A percentile compares a stretch with the other conserved stretches of the same genome.
Evolutionary conservation across 2,329 filamentous ascomycete species (phyloP).

Genomic region (Alternaria sp.): DNA sequence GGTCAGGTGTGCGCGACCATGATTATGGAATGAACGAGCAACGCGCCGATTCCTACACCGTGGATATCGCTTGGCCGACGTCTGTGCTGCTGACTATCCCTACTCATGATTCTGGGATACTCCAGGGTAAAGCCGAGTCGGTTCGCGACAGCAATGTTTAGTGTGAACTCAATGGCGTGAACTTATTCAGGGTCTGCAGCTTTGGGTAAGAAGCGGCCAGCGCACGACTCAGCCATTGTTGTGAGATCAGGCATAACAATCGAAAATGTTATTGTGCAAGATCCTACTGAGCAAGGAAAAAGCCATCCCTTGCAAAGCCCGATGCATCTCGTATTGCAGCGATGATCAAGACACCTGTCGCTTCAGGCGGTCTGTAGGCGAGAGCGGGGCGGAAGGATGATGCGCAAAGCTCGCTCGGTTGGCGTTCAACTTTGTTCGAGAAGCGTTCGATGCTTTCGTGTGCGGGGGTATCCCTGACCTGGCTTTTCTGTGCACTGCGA

Average conservation of each 20-base stretch:
- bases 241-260: neutral
- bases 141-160: conserved; percentile 1
- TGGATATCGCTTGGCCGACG: neutral
- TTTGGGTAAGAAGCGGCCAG: neutral
- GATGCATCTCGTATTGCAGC: neutral
- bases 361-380: conserved; percentile 2
- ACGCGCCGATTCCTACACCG: neutral
- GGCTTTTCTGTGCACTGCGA: conserved; percentile 12
- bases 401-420: conserved; percentile 28
- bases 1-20: neutral
- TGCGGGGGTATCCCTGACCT: conserved; percentile 32
- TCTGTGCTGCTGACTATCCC: conserved; percentile 1
- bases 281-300: neutral
- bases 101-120: neutral
- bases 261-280: neutral
- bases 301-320: neutral
- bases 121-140: neutral
- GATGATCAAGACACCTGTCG: neutral
- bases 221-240: neutral
- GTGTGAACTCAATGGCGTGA: conserved; percentile 6
- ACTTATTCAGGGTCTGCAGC: conserved; percentile 3
- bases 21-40: neutral
- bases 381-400: conserved; percentile 26
- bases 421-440: conserved; percentile 28
- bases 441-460: conserved; percentile 24